A percentile compares a stretch with the other conserved stretches of the same genome.
These are phyloP conservation scores for Acanthamoeba lenticulata DNA, from an alignment of 208 protist genomes.

Conservation along the genomic window DNA sequence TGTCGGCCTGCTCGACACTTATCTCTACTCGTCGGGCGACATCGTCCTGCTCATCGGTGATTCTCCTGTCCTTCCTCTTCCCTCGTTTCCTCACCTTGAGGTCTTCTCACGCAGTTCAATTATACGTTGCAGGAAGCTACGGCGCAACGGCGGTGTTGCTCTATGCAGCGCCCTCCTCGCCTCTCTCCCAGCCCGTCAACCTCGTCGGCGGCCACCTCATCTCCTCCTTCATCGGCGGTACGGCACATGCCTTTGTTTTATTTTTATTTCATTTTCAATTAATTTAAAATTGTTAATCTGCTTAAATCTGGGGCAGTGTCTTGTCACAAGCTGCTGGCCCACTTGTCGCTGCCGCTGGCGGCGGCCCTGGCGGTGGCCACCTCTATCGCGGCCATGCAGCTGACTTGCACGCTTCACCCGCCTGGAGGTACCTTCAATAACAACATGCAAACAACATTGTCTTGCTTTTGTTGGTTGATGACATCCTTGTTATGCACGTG, in stretches of 20 bases:
- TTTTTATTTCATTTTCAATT: background rate
- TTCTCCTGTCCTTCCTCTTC: background rate
- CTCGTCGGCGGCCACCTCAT: background rate
- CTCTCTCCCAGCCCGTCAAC: background rate
- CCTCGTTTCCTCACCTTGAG: too few relatives aligned
- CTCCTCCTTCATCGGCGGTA: constrained; percentile 26
- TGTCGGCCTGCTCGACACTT: constrained; percentile 4
- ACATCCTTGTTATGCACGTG: too few relatives aligned
- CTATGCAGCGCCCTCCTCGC: constrained; percentile 1
- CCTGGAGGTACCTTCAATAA: too few relatives aligned
- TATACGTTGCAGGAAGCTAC: background rate
- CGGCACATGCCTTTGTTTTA: too few relatives aligned
- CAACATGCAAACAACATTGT: too few relatives aligned
- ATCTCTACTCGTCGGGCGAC: background rate
- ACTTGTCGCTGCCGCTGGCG: background rate
- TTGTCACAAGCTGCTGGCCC: background rate
- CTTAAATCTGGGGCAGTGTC: background rate
- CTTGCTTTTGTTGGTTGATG: background rate
- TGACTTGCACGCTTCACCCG: constrained; percentile 28
- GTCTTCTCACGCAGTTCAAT: background rate
- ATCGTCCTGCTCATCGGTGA: background rate
- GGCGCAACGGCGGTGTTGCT: background rate
- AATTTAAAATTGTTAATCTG: background rate
- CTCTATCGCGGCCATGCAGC: constrained; percentile 4
- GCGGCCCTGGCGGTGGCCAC: background rate